A percentile compares a stretch with the other conserved stretches of the same genome.
phyloP scores from a whole-genome alignment of 768 basidiomycete genomes.

The Mycena alexandri region DNA sequence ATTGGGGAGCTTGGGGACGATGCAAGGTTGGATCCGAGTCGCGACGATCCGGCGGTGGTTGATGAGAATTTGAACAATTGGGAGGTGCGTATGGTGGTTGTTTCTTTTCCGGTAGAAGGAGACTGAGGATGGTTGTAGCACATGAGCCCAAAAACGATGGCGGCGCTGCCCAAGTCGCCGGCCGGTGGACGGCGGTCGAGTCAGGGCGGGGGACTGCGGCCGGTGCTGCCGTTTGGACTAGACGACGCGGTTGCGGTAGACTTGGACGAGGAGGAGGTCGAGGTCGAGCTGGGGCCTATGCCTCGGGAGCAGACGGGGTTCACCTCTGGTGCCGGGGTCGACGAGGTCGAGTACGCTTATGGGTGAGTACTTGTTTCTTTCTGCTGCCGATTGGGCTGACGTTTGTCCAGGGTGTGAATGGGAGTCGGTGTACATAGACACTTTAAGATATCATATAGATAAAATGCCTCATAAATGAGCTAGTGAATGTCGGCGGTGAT shows the following conservation, averaged over 20 bases:
- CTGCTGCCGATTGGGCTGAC: constrained; percentile 8
- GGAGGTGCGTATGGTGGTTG: constrained; percentile 74
- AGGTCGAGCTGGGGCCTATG: constrained; percentile 78
- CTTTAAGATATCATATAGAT: not conserved
- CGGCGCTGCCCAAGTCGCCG: constrained; percentile 92
- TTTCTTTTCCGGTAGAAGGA: constrained; percentile 44
- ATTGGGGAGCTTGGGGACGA: constrained; percentile 92
- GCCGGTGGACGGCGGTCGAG: constrained; percentile 85
- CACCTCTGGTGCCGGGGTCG: constrained; percentile 84
- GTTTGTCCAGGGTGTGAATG: constrained; percentile 3
- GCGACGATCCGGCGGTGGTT: constrained; percentile 71
- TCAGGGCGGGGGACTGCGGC: constrained; percentile 86
- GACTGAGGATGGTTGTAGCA: constrained; percentile 62
- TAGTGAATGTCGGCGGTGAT: not conserved
- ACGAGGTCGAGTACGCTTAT: constrained; percentile 91
- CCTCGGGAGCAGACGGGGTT: constrained; percentile 82
- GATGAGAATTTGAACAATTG: constrained; percentile 94
- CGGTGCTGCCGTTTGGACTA: constrained; percentile 79
- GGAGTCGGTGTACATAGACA: not conserved
- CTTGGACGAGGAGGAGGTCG: constrained; percentile 79
- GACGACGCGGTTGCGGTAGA: constrained; percentile 83
- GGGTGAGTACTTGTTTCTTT: constrained; percentile 63
- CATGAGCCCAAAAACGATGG: constrained; percentile 97
- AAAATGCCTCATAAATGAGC: constrained; percentile 1
- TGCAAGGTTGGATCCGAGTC: constrained; percentile 69